Conservation (phyloP, 345 rosid species). For the Noccaea caerulescens region DNA sequence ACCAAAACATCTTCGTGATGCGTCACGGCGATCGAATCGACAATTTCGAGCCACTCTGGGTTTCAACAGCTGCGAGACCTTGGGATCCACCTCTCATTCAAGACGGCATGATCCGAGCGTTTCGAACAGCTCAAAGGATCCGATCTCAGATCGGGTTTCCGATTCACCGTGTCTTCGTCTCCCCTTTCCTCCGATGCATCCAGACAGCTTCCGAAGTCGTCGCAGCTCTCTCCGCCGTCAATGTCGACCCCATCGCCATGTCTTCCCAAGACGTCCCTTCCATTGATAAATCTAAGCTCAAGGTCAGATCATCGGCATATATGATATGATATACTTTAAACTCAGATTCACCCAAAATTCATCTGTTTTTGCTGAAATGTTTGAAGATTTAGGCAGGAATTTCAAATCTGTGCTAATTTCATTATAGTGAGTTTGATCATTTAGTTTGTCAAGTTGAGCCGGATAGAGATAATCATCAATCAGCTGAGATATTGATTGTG, state of each 20-base stretch:
- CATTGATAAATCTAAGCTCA: conserved; percentile 60
- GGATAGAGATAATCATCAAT: neutral
- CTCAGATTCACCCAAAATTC: neutral
- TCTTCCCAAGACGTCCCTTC: conserved; percentile 46
- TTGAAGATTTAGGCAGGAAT: neutral
- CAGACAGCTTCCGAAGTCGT: conserved; percentile 74
- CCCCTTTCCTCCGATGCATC: conserved; percentile 83
- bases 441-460: neutral
- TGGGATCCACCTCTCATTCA: conserved; percentile 83
- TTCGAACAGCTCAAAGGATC: conserved; percentile 53
- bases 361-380: neutral
- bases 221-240: conserved; percentile 57
- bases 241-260: conserved; percentile 40
- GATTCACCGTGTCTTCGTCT: conserved; percentile 82
- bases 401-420: neutral
- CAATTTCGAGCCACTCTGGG: conserved; percentile 63
- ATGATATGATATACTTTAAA: too few relatives aligned
- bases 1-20: conserved; percentile 81
- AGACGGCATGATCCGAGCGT: conserved; percentile 59
- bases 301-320: conserved; percentile 51
- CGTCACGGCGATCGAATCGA: conserved; percentile 92
- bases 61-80: conserved; percentile 58
- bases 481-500: conserved; percentile 3
- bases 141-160: conserved; percentile 56
- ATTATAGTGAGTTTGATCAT: neutral